Base-by-base conservation (phyloP, 202 grass and related monocot genomes). In the Dendrocalamus latiflorus region DNA sequence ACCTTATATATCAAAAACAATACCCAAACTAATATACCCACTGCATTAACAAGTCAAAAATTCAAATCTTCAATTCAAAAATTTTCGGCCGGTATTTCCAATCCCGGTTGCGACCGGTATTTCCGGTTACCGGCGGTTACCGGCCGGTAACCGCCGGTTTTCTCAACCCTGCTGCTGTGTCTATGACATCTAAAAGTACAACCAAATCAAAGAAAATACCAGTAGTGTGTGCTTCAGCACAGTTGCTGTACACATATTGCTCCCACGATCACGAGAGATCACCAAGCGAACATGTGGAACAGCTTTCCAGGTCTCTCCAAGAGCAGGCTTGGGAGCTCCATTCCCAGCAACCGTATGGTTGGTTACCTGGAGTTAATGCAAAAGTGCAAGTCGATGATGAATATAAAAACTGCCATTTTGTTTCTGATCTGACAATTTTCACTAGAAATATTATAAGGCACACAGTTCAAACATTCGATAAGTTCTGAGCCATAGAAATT, bases 341-440 rank as follows among this genome's bases (percentile, higher is more conserved):
- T 97, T 89, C 80, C 89, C 94, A 66, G 83, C 80, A 41, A 89
- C 90, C 86, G 79, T 97, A 79, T 97, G 89, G 75, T 97, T 97
- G 42, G 86, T 92, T 49, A 92, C 94, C 86, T 93, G 68, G 73
- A 70, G 73, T 55, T 36, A 68, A 81, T 9, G 56, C 20, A 87
- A 69, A 38, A 25, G 34, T 25, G 50, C 45, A 61, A 67, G 18
- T 56, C 1, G 47, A 73, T 55, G 21, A 72, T 33, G 9, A 33
- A 65, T 58, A 30, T 22, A 69, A 15, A 36, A 85, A 66, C 9
- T 60, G 24, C 1, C 0, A 41, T 77, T 30, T 50, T 2, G 25
- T 65, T 49, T 33, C 12, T 47, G 1, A 68, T 43, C 38, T 81
- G 9, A 25, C 30, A 33, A 3, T 33, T 33, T 33, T 33, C 30